Conservation (phyloP, 2,329 filamentous ascomycete genomes). For the Elsinoe perseae region DNA sequence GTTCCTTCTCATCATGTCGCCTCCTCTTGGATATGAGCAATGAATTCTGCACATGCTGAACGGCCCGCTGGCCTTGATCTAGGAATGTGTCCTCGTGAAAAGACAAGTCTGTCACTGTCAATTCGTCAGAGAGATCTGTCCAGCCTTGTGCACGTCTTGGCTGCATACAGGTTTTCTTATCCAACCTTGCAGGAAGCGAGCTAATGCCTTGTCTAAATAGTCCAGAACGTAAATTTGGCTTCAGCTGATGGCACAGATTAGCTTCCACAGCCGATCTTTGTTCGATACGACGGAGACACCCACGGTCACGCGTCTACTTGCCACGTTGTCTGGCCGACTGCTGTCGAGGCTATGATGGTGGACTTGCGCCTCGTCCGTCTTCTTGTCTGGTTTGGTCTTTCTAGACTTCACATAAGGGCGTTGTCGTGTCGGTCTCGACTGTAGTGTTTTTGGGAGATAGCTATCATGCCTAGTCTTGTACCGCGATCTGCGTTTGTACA, state of each 20-base stretch:
- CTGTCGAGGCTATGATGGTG: not conserved
- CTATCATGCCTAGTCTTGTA: conserved; percentile 41
- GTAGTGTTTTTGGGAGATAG: conserved; percentile 33
- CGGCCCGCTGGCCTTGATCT: not conserved
- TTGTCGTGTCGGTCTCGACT: conserved; percentile 28
- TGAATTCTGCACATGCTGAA: not conserved
- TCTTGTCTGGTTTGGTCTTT: not conserved
- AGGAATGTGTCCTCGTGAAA: conserved; percentile 1
- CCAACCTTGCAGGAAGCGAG: not conserved
- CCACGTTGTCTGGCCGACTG: not conserved
- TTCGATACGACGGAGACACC: not conserved
- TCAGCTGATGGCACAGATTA: not conserved
- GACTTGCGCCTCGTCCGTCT: not conserved
- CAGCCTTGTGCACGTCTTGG: not conserved
- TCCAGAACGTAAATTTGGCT: not conserved
- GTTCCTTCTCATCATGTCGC: not conserved
- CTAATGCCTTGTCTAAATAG: conserved; percentile 9
- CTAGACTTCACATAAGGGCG: conserved; percentile 18
- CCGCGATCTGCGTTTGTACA: conserved; percentile 38
- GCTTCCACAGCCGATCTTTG: not conserved
- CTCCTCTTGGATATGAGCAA: not conserved
- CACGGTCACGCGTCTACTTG: not conserved
- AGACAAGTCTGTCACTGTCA: not conserved
- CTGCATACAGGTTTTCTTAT: not conserved
- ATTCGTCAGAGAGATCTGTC: not conserved